phyloP scores from a whole-genome alignment of 2,329 filamentous ascomycete species.

The Dactylellina drechsleri region DNA sequence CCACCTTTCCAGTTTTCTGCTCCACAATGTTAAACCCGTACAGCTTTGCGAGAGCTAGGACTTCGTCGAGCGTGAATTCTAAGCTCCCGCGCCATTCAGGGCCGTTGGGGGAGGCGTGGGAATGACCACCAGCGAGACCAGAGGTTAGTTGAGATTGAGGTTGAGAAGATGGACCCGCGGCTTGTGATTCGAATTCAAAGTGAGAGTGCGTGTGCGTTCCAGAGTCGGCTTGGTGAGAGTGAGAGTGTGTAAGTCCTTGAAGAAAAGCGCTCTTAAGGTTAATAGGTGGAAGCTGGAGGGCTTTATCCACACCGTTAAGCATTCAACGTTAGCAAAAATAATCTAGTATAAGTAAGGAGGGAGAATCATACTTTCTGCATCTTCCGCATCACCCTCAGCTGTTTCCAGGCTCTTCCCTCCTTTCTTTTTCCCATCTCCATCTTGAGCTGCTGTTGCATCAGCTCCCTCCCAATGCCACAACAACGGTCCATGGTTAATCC shows the following conservation, averaged over 20 bases:
- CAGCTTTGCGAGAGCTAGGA: conserved; percentile 76
- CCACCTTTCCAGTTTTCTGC: conserved; percentile 72
- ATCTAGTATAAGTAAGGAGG: background rate
- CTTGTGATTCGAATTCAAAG: background rate
- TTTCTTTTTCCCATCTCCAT: conserved; percentile 65
- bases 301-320: conserved; percentile 5
- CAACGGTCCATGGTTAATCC: conserved; percentile 89
- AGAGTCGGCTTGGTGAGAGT: conserved; percentile 1
- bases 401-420: conserved; percentile 58
- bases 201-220: conserved; percentile 12
- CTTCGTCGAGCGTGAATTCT: conserved; percentile 89
- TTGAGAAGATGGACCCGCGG: background rate
- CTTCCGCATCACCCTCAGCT: conserved; percentile 61
- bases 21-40: conserved; percentile 80
- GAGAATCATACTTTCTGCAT: conserved; percentile 53
- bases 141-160: background rate
- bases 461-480: conserved; percentile 95
- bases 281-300: conserved; percentile 7
- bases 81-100: conserved; percentile 72
- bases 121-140: conserved; percentile 69
- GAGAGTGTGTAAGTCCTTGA: background rate
- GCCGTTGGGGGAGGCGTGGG: conserved; percentile 67
- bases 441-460: conserved; percentile 68
- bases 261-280: background rate
- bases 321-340: background rate